A percentile compares a stretch with the other conserved stretches of the same genome.
These are phyloP conservation scores for Ophiobolus disseminans DNA, from an alignment of 2,329 filamentous ascomycete genomes.

Conservation along the genomic window DNA sequence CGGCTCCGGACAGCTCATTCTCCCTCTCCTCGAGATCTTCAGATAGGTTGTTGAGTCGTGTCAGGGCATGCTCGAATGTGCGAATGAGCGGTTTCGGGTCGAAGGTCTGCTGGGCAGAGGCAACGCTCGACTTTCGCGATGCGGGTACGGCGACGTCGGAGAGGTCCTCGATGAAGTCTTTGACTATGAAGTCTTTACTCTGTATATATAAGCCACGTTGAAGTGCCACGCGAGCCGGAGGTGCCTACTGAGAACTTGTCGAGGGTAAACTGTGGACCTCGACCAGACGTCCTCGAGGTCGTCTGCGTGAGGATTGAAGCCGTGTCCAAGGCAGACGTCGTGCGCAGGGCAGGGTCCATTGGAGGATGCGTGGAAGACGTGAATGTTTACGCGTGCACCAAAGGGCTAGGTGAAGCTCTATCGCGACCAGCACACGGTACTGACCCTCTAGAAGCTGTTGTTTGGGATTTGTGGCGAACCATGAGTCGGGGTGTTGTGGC, in stretches of 20 bases:
- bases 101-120: constrained; percentile 62
- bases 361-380: neutral
- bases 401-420: constrained; percentile 13
- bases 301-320: constrained; percentile 51
- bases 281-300: constrained; percentile 48
- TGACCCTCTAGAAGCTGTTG: constrained; percentile 20
- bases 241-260: constrained; percentile 67
- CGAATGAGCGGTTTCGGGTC: constrained; percentile 97
- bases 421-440: constrained; percentile 15
- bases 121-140: constrained; percentile 76
- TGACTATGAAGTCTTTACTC: constrained; percentile 86
- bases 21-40: constrained; percentile 90
- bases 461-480: constrained; percentile 18
- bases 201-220: constrained; percentile 21
- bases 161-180: constrained; percentile 94
- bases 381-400: constrained; percentile 2
- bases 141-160: constrained; percentile 83
- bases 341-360: neutral
- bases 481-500: constrained; percentile 9
- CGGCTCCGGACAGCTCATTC: constrained; percentile 87
- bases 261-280: constrained; percentile 76
- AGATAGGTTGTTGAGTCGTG: constrained; percentile 72
- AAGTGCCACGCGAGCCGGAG: neutral
- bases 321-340: constrained; percentile 47
- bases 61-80: constrained; percentile 82